Conservation (phyloP, 139 green algal genomes). For the Picochlorum costavermella region DNA sequence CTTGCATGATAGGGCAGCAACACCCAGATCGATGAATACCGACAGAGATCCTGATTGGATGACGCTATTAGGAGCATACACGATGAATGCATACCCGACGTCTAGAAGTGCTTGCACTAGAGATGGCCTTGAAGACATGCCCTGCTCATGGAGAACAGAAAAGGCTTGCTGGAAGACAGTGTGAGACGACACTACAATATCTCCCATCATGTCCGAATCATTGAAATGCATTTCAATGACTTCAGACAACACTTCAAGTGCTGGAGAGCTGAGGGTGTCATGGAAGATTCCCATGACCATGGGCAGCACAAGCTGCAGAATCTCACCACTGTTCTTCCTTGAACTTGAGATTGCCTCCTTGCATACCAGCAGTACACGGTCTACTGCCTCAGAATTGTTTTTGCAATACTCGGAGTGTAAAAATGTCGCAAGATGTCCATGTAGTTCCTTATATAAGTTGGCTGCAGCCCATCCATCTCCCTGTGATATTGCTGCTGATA, state of each 20-base stretch:
- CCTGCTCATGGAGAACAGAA: constrained; percentile 22
- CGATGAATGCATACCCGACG: constrained; percentile 44
- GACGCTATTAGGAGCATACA: constrained; percentile 52
- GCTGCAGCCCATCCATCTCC: too few species aligned
- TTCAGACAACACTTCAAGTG: constrained; percentile 45
- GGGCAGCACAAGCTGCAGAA: constrained; percentile 42
- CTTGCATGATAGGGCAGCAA: constrained; percentile 11
- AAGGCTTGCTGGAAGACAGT: constrained; percentile 21
- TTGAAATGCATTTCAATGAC: constrained; percentile 36
- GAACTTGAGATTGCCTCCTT: constrained; percentile 26
- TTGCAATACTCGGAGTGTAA: constrained; percentile 25
- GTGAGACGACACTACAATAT: constrained; percentile 13
- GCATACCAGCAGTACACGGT: constrained; percentile 43
- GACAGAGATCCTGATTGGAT: constrained; percentile 14
- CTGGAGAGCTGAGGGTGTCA: constrained; percentile 18
- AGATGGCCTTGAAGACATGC: constrained; percentile 25
- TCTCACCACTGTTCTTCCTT: constrained; percentile 17
- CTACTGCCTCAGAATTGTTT: constrained; percentile 23
- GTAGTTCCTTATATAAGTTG: too few species aligned
- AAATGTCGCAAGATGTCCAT: constrained; percentile 29
- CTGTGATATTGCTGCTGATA: too few species aligned
- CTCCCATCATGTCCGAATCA: constrained; percentile 11
- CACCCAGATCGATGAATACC: constrained; percentile 31
- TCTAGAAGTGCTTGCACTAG: constrained; percentile 40
- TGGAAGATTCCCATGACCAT: constrained; percentile 25